Evolutionary conservation across 805 yeast genomes (phyloP), one percentile per base, ranked within the genome.

Genomic region (Millerozyma acaciae): DNA sequence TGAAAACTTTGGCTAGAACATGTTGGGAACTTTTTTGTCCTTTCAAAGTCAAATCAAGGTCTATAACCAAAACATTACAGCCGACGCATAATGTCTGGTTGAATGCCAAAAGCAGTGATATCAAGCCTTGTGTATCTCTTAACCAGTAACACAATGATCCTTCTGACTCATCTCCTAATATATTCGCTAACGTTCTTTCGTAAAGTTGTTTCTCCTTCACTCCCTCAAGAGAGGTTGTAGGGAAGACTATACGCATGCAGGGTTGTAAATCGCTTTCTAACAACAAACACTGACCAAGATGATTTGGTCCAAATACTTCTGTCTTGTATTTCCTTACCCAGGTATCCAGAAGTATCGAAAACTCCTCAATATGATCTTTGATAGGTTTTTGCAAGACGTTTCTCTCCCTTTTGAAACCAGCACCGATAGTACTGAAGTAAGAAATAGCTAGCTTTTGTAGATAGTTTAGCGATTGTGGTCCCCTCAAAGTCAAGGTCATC

Each of bases 391-490:
- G 6, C 14, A 10, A n/a, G 16, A 2, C 10, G 16, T 8, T 8
- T 6, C 16, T 13, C 16, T 25, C 14, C 9, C 3, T 45, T 6
- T 23, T 26, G 26, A 36, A 32, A 8, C 14, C 13, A 18, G 16
- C 29, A 14, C 16, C 21, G 10, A 75, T 47, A 20, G 51, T 58
- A 12, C 61, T 50, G 44, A 79, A 80, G 34, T 64, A 50, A 1
- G 57, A 27, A 1, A 64, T 25, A 0, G 78, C 79, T 12, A 77
- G 37, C 44, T 75, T 80, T 26, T 72, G 74, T 21, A 84, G 50
- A 16, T 60, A 54, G 42, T 78, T 78, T 21, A 81, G 42, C 0
- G 89, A 76, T 36, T 80, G 84, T 0, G 88, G 79, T 0, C 89
- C 82, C 44, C 73, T 67, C 4, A 84, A 43, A 2, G 80, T 85